phyloP scores from a whole-genome alignment of 805 yeast genomes.

The Candida orba region DNA sequence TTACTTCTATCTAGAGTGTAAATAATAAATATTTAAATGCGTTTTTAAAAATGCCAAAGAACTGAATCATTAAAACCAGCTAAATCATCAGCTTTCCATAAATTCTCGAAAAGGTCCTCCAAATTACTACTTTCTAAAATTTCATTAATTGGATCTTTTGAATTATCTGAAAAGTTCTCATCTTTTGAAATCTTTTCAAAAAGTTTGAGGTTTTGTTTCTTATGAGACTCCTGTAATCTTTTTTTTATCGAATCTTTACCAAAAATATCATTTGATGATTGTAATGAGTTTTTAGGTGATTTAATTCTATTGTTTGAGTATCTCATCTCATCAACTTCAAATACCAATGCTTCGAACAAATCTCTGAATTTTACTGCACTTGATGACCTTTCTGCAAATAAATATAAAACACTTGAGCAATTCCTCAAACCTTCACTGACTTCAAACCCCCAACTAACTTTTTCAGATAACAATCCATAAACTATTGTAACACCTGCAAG shows the following conservation, averaged over 20 bases:
- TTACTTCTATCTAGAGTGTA: no score
- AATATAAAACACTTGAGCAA: conserved; percentile 2
- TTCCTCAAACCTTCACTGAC: conserved; percentile 3
- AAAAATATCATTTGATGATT: not conserved
- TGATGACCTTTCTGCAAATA: conserved; percentile 1
- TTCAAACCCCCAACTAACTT: conserved; percentile 1
- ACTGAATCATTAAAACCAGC: not conserved
- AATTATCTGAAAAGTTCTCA: not conserved
- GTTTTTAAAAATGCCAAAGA: not conserved
- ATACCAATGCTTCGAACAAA: conserved; percentile 1
- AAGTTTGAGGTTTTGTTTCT: not conserved
- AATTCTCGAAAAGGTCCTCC: conserved; percentile 1
- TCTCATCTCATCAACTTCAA: conserved; percentile 3
- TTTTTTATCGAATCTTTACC: not conserved
- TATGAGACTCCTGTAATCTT: conserved; percentile 1
- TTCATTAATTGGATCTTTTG: not conserved
- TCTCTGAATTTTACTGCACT: conserved; percentile 1
- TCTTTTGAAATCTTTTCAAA: conserved; percentile 1
- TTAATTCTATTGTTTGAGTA: not conserved
- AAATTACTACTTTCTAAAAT: not conserved
- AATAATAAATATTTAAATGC: no score
- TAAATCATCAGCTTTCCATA: conserved; percentile 1
- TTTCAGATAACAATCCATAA: conserved; percentile 1
- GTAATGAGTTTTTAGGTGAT: not conserved
- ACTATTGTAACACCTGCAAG: conserved; percentile 3